Conservation (phyloP, 306 rosid genomes). For the Hippophae gyantsensis region DNA sequence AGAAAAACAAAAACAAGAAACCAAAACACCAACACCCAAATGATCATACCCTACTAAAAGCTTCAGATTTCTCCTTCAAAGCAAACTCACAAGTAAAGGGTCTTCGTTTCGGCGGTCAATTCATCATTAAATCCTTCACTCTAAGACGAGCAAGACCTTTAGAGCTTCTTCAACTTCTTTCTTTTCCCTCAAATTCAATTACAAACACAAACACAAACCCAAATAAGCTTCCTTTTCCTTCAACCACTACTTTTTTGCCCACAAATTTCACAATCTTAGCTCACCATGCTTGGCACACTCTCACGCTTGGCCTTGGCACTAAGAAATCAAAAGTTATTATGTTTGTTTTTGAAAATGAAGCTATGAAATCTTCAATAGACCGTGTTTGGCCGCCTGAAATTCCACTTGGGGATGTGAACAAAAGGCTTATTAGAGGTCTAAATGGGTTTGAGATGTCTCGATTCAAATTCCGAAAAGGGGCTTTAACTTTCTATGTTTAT, state of each 20-base stretch:
- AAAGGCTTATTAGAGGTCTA: slow-evolving; percentile 62
- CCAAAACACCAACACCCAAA: slow-evolving; percentile 88
- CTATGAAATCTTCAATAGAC: slow-evolving; percentile 50
- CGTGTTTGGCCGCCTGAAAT: slow-evolving; percentile 73
- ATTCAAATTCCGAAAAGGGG: slow-evolving; percentile 92
- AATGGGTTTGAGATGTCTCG: slow-evolving; percentile 74
- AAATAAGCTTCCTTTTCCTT: slow-evolving; percentile 49
- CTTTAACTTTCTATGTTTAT: slow-evolving; percentile 81
- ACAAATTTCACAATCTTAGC: slow-evolving; percentile 95
- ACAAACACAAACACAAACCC: background rate
- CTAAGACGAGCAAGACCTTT: slow-evolving; percentile 65
- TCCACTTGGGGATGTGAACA: slow-evolving; percentile 82
- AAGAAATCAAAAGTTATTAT: slow-evolving; percentile 73
- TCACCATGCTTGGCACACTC: slow-evolving; percentile 95
- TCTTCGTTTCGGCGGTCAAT: slow-evolving; percentile 86
- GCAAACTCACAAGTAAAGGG: slow-evolving; percentile 82
- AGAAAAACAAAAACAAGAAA: slow-evolving; percentile 61
- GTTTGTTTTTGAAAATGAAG: slow-evolving; percentile 66
- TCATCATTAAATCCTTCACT: slow-evolving; percentile 88
- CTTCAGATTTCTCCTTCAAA: slow-evolving; percentile 89
- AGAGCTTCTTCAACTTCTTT: slow-evolving; percentile 65
- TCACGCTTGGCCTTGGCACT: slow-evolving; percentile 89
- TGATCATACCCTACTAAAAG: slow-evolving; percentile 47
- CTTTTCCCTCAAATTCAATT: slow-evolving; percentile 47
- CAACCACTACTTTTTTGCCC: slow-evolving; percentile 75